Evolutionary conservation across 169 alveolate genomes (phyloP).

Genomic region (Eimeria tenella): DNA sequence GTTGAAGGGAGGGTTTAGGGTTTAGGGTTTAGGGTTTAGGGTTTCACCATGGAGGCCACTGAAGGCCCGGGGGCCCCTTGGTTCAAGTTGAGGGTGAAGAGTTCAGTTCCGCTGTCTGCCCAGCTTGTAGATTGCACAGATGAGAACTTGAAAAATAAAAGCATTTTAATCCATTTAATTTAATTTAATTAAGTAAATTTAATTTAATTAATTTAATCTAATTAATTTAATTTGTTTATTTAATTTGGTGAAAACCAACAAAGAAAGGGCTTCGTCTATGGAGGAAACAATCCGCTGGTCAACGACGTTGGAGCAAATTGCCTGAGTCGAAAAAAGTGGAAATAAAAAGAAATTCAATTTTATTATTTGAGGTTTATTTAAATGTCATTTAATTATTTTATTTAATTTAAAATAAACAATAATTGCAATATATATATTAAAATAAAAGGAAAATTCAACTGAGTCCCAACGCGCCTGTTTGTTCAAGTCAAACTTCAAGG

Average conservation of each 20-base stretch:
- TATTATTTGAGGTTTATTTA: no score
- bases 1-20: slow-evolving; percentile 30
- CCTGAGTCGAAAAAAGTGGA: neutral
- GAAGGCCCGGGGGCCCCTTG: slow-evolving; percentile 41
- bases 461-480: neutral
- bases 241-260: no score
- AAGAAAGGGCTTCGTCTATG: slow-evolving; percentile 3
- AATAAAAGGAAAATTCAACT: neutral
- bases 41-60: slow-evolving; percentile 12
- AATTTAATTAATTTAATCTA: neutral
- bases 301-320: slow-evolving; percentile 13
- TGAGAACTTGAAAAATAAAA: neutral
- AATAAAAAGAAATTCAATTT: neutral
- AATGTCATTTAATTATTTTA: neutral
- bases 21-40: slow-evolving; percentile 1
- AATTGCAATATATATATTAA: neutral
- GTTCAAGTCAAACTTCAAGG: neutral
- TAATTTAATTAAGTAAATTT: neutral
- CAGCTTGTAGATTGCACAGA: neutral
- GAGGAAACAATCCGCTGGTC: slow-evolving; percentile 27
- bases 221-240: neutral
- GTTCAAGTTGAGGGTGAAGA: slow-evolving; percentile 32
- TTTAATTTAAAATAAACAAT: neutral
- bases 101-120: neutral
- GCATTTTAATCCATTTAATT: neutral